phyloP scores from a whole-genome alignment of 2,329 filamentous ascomycete genomes.

The Oidium heveae region DNA sequence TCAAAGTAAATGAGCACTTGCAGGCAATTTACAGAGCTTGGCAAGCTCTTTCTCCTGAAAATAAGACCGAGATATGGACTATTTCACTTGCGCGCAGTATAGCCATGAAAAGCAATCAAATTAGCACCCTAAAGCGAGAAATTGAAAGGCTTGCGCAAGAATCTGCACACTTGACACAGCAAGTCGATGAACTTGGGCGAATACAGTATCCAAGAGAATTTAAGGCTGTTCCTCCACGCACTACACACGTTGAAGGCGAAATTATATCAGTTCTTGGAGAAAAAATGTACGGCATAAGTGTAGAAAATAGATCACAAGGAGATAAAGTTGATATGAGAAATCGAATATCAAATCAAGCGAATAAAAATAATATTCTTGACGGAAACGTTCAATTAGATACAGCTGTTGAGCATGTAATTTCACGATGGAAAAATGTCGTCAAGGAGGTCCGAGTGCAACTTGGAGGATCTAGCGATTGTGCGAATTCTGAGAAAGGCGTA shows the following conservation, averaged over 20 bases:
- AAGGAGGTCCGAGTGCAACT: conserved; percentile 18
- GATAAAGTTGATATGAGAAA: not conserved
- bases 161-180: conserved; percentile 27
- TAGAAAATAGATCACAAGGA: conserved; percentile 8
- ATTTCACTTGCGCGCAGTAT: conserved; percentile 35
- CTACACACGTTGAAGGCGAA: conserved; percentile 24
- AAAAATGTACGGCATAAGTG: conserved; percentile 12
- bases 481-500: conserved; percentile 17
- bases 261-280: conserved; percentile 23
- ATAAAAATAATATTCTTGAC: conserved; percentile 26
- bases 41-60: conserved; percentile 32
- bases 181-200: conserved; percentile 32
- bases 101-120: conserved; percentile 26
- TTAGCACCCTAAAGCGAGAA: conserved; percentile 24
- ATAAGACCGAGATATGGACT: conserved; percentile 33
- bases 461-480: conserved; percentile 3
- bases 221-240: conserved; percentile 25
- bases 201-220: conserved; percentile 35
- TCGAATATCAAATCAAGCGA: conserved; percentile 8
- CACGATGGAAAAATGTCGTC: conserved; percentile 36
- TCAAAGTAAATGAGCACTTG: conserved; percentile 48
- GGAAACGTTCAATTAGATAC: conserved; percentile 25
- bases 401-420: conserved; percentile 27
- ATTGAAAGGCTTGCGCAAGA: conserved; percentile 24
- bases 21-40: conserved; percentile 57